A percentile compares a stretch with the other conserved stretches of the same genome.
Conservation (phyloP, 331 rosid species). For the Saraca asoca region DNA sequence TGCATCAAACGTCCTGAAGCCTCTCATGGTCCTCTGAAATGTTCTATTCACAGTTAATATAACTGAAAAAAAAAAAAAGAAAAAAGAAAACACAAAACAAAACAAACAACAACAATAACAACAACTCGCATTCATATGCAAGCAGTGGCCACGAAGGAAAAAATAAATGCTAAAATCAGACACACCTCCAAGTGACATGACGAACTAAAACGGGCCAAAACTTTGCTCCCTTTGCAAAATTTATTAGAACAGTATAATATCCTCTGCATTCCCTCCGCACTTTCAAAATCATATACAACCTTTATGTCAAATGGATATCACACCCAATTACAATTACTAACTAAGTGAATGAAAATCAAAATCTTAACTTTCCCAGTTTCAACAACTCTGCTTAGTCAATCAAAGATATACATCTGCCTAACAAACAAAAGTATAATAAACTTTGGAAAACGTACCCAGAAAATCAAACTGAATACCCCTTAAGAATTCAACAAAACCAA, state of each 20-base stretch:
- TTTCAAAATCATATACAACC: conserved; percentile 21
- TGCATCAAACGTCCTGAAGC: conserved; percentile 42
- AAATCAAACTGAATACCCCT: not conserved
- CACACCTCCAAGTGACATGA: not conserved
- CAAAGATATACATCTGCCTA: not conserved
- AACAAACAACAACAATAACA: too few relatives aligned
- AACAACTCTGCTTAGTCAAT: conserved; percentile 6
- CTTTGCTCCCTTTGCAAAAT: conserved; percentile 5
- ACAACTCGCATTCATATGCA: not conserved
- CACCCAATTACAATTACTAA: not conserved
- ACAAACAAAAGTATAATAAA: not conserved
- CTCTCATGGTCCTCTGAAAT: conserved; percentile 57
- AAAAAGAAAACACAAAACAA: too few relatives aligned
- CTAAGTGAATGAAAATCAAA: conserved; percentile 8
- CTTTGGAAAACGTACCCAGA: not conserved
- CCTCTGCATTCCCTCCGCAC: not conserved
- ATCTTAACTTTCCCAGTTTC: not conserved
- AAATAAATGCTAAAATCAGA: not conserved
- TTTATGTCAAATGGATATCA: not conserved
- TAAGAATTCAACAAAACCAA: conserved; percentile 15
- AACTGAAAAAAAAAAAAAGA: not conserved
- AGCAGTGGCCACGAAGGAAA: not conserved
- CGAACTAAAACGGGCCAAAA: not conserved
- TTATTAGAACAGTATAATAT: not conserved
- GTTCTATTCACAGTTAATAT: conserved; percentile 4